These are phyloP conservation scores for Friedmanniomyces endolithicus DNA, from an alignment of 495 filamentous ascomycete genomes.

Conservation along the genomic window DNA sequence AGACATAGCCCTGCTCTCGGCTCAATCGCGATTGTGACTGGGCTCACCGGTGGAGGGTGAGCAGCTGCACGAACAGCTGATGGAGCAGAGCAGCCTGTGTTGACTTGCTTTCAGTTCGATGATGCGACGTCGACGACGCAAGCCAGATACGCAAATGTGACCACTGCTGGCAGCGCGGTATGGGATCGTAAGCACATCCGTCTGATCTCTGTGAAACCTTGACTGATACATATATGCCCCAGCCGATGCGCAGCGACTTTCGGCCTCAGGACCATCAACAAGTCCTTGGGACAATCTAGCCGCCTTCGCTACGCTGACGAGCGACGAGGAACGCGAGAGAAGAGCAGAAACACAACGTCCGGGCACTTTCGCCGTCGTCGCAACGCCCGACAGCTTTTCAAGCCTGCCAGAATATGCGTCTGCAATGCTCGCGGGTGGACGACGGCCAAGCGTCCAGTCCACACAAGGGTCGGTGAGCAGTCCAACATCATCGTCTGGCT, in stretches of 20 bases:
- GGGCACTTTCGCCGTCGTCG: slow-evolving; percentile 46
- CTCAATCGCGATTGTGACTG: slow-evolving; percentile 19
- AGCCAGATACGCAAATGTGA: slow-evolving; percentile 30
- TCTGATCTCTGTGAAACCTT: neutral
- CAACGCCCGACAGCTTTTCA: slow-evolving; percentile 44
- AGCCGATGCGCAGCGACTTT: neutral
- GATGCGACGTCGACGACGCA: slow-evolving; percentile 19
- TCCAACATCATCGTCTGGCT: neutral
- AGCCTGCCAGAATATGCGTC: slow-evolving; percentile 42
- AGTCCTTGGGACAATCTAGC: slow-evolving; percentile 32
- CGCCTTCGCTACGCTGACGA: slow-evolving; percentile 41
- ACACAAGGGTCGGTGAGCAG: neutral
- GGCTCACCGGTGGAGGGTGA: slow-evolving; percentile 19
- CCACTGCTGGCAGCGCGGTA: slow-evolving; percentile 36
- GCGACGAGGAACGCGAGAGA: slow-evolving; percentile 48
- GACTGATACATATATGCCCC: neutral
- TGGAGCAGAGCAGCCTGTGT: neutral
- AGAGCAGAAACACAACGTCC: slow-evolving; percentile 43
- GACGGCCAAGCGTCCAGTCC: slow-evolving; percentile 14
- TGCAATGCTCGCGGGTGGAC: slow-evolving; percentile 6
- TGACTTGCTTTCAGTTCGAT: slow-evolving; percentile 19
- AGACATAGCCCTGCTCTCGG: slow-evolving; percentile 10
- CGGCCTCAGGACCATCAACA: neutral
- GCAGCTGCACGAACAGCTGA: neutral
- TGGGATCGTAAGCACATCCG: slow-evolving; percentile 39